phyloP scores from a whole-genome alignment of 83 land plant species.

The Diphasiastrum complanatum region DNA sequence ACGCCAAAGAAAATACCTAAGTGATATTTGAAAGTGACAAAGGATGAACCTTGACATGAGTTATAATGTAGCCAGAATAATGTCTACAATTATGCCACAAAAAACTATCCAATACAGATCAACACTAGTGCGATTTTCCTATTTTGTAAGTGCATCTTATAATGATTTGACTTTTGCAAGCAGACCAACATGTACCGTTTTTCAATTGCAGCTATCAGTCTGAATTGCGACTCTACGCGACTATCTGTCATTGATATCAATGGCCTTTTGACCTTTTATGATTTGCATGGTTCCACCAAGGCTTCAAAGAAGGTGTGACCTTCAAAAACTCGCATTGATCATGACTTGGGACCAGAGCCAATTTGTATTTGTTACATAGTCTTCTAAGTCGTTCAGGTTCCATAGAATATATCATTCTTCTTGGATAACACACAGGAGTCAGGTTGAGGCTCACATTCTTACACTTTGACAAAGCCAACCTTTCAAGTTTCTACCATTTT shows the following conservation, averaged over 20 bases:
- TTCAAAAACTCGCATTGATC: background rate
- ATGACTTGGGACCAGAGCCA: background rate
- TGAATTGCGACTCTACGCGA: constrained; percentile 35
- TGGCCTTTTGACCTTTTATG: constrained; percentile 29
- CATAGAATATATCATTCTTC: no score
- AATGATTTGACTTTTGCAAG: no score
- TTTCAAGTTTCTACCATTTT: no score
- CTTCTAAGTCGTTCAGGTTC: no score
- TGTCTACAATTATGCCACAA: background rate
- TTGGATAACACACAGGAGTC: no score
- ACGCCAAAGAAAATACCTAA: no score
- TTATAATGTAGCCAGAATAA: background rate
- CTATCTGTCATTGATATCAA: constrained; percentile 34
- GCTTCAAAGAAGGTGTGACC: constrained; percentile 6
- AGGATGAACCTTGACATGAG: no score
- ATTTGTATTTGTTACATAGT: background rate
- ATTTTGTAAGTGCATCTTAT: no score
- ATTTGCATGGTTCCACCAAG: background rate
- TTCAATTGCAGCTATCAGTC: constrained; percentile 24
- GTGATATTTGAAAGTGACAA: no score
- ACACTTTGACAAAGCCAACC: no score
- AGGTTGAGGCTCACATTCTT: no score
- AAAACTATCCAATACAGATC: background rate
- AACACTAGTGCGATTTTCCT: background rate
- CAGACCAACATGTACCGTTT: background rate